Conservation (phyloP, 257 asterid genomes). For the Penstemon eatonii region DNA sequence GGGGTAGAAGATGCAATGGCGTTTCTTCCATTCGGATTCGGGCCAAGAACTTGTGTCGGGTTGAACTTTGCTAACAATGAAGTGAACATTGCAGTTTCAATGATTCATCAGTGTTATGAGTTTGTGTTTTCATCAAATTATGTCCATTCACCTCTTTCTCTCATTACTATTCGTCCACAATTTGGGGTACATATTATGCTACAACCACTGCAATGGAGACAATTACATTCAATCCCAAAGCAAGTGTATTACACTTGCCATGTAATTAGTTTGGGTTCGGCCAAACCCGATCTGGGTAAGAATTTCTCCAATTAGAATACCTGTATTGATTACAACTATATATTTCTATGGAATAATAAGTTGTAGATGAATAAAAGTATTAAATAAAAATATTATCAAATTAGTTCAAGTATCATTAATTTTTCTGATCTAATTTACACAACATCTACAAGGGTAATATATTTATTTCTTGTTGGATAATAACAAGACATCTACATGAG, state of each 20-base stretch:
- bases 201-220: conserved; percentile 26
- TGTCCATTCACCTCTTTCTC: conserved; percentile 43
- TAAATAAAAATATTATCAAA: background rate
- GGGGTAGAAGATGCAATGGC: conserved; percentile 29
- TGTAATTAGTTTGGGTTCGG: too few species aligned
- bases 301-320: too few species aligned
- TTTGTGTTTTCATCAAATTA: conserved; percentile 47
- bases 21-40: conserved; percentile 45
- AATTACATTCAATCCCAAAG: too few species aligned
- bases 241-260: too few species aligned
- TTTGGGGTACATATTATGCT: conserved; percentile 48
- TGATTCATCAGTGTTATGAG: conserved; percentile 42
- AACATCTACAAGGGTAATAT: too few species aligned
- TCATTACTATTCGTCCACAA: conserved; percentile 44
- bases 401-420: background rate
- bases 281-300: too few species aligned
- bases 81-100: conserved; percentile 41
- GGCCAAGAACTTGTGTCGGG: conserved; percentile 45
- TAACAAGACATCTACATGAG: too few species aligned
- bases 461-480: too few species aligned
- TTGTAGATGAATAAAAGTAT: too few species aligned
- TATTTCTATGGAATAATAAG: too few species aligned
- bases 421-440: too few species aligned
- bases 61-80: conserved; percentile 46
- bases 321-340: too few species aligned